Percentiles rank a stretch among this genome's conserved stretches.
Conservation (phyloP, 768 basidiomycete species). For the Lactarius sp. region DNA sequence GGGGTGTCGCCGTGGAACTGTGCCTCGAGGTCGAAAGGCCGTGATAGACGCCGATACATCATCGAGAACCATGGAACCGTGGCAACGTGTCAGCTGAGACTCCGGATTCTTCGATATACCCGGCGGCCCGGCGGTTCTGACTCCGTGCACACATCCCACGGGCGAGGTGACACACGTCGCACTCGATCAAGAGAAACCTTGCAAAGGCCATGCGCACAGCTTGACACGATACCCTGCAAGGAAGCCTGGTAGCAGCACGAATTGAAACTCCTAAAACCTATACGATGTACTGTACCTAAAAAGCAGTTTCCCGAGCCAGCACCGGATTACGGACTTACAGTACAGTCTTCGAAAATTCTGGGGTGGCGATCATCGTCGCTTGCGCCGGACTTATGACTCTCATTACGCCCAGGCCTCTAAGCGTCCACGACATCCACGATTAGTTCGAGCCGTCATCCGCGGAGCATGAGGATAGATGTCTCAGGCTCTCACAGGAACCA, state of each 20-base stretch:
- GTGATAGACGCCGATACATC: slow-evolving; percentile 2
- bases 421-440: neutral
- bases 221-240: neutral
- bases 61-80: neutral
- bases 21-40: neutral
- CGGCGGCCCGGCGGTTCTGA: neutral
- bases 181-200: neutral
- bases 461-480: slow-evolving; percentile 1
- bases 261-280: neutral
- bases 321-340: neutral
- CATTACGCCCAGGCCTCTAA: neutral
- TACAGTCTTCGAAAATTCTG: neutral
- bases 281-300: neutral
- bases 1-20: slow-evolving; percentile 1
- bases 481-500: neutral
- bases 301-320: neutral
- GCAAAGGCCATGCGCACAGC: neutral
- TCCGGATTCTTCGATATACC: neutral
- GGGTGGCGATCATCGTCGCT: neutral
- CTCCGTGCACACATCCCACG: neutral
- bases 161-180: neutral
- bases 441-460: slow-evolving; percentile 3
- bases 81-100: neutral
- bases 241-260: neutral
- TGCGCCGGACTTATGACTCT: neutral